Evolutionary conservation across 805 yeast genomes (phyloP), one percentile per base, ranked within the genome.

Genomic region (Saturnispora silvae): DNA sequence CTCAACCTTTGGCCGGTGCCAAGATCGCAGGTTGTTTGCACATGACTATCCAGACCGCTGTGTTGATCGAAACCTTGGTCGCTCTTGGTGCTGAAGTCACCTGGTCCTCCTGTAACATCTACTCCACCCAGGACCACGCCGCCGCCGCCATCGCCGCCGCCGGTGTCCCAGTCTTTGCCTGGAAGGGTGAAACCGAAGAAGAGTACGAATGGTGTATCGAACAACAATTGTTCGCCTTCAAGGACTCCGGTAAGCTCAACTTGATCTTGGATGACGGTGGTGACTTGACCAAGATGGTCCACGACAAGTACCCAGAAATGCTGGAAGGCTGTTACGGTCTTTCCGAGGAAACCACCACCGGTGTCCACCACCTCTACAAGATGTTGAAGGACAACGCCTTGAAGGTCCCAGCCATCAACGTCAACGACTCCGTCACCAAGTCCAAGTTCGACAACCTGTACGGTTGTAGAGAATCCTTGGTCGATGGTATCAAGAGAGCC

Each of bases 161-260:
- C 52, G 98, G 98, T 71, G 94, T 89, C 44, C 97, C 98, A 61
- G 98, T 89, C 51, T 89, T 85, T 55, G 98, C 98, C 58, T 89
- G 98, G 98, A 89, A 89, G 77, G 97, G 98, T 65, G 97, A 89
- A 78, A 85, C 97, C 66, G 98, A 89, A 69, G 97, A 89, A 75
- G 98, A 89, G 74, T 92, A 89, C 78, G 62, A 76, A 61, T 89
- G 98, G 98, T 89, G 98, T 77, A 84, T 89, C 56, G 96, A 92
- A 74, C 97, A 89, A 74, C 97, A 92, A 75, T 80, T 89, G 66
- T 86, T 82, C 60, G 83, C 97, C 47, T 89, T 89, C 89, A 89
- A 89, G 75, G 95, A 87, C 67, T 79, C 75, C 65, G 76, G 81
- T 75, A 81, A 83, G 69, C 81, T 89, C 66, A 89, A 89, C 84